Percentiles rank a stretch among this genome's conserved stretches.
phyloP scores from a whole-genome alignment of 78 protist genomes.

The Dictyostelium brefeldianum region DNA sequence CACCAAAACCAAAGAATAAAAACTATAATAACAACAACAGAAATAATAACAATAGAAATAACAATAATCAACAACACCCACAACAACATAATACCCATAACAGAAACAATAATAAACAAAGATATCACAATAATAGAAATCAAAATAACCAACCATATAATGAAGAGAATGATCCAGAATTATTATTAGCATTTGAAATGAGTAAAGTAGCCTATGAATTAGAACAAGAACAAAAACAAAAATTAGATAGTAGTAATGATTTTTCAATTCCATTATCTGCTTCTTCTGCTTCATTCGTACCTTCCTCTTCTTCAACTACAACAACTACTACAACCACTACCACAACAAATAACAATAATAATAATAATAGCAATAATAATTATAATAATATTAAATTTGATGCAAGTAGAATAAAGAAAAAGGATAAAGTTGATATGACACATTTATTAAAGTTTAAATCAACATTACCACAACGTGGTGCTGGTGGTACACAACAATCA shows the following conservation, averaged over 20 bases:
- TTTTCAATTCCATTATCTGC: background rate
- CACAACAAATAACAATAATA: background rate
- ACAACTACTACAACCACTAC: background rate
- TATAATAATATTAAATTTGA: background rate
- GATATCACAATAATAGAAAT: background rate
- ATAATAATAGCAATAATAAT: background rate
- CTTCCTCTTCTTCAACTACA: background rate
- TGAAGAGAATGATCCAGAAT: constrained; percentile 17
- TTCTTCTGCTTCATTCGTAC: background rate
- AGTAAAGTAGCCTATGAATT: constrained; percentile 46
- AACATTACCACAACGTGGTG: background rate
- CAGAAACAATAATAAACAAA: background rate
- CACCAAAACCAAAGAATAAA: background rate
- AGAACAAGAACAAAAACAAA: constrained; percentile 17
- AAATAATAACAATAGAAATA: background rate
- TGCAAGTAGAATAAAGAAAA: constrained; percentile 6
- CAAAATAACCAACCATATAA: constrained; percentile 9
- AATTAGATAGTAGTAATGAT: background rate
- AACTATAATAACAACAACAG: background rate
- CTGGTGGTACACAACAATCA: no score
- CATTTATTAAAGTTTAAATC: constrained; percentile 38
- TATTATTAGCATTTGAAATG: constrained; percentile 40
- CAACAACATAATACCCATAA: background rate
- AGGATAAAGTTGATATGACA: constrained; percentile 37
- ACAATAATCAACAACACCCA: background rate